Base-by-base conservation (phyloP, 495 filamentous ascomycete genomes). In the Penicillium malachiteum region DNA sequence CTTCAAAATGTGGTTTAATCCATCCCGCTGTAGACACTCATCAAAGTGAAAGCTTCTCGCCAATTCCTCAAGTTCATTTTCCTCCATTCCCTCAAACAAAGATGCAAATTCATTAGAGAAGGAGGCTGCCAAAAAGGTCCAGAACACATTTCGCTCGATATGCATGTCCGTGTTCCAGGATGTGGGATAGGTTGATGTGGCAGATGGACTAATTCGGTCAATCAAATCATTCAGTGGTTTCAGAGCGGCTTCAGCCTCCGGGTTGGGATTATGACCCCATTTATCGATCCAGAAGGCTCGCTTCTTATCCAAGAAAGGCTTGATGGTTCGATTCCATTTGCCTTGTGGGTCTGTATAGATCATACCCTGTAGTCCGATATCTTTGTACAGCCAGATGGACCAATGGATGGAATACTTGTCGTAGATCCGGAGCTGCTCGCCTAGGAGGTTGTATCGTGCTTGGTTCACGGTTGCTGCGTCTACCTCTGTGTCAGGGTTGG, bases 331-430 rank as follows among this genome's bases (percentile, higher is more conserved):
- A 60, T 81, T 82, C 64, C 79, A 87, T 30, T 70, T 64, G 43
- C 72, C 75, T 34, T 74, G 47, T 0, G 81, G 78, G 46, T 65
- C 67, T 7, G 77, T 69, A 52, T 83, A 73, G 11, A 85, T 71
- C 82, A 87, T 85, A 14, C 84, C 84, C 64, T 86, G 83, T 42
- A 80, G 75, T 4, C 83, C 83, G 54, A 87, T 82, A 54, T 88
- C 83, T 48, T 87, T 87, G 68, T 86, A 87, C 0, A 82, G 64
- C 84, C 83, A 87, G 61, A 87, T 87, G 40, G 71, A 78, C 84
- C 83, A 87, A 57, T 72, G 70, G 49, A 85, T 80, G 49, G 74
- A 60, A 44, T 81, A 72, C 51, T 81, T 73, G 31, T 79, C 73
- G 66, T 86, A 86, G 50, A 87, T 81, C 21, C 67, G 60, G 5